A percentile compares a stretch with the other conserved stretches of the same genome.
Conservation (phyloP, 129 eudicot species). For the Gnaphalium uliginosum region DNA sequence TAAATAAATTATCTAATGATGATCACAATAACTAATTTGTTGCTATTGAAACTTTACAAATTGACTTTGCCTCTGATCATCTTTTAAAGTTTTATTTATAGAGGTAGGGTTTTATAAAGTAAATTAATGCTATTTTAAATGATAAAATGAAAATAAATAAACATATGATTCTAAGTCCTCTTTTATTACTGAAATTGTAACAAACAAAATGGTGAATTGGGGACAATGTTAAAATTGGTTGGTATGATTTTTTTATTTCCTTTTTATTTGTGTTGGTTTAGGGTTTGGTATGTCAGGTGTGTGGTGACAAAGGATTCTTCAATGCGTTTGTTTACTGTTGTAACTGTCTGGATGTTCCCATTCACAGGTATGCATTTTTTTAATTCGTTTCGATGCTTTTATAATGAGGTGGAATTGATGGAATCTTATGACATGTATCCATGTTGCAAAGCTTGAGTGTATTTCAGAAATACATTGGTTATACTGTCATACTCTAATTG, state of each 20-base stretch:
- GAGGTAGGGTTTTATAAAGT: too few species aligned
- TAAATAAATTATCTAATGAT: too few species aligned
- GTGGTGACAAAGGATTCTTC: conserved; percentile 50
- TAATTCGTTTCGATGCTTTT: neutral
- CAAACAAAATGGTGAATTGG: too few species aligned
- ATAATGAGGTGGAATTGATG: neutral
- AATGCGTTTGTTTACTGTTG: conserved; percentile 52
- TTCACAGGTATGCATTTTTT: conserved; percentile 46
- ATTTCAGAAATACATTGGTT: neutral
- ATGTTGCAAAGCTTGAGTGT: neutral
- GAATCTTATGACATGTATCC: neutral
- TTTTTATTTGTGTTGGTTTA: conserved; percentile 1
- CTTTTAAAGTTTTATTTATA: too few species aligned
- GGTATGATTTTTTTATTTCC: neutral
- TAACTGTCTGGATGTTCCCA: conserved; percentile 34
- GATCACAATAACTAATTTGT: too few species aligned
- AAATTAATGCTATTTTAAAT: too few species aligned
- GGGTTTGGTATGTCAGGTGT: conserved; percentile 45
- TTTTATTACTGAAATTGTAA: too few species aligned
- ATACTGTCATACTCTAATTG: neutral
- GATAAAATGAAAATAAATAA: too few species aligned
- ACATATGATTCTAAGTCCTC: too few species aligned
- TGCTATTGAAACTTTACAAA: too few species aligned
- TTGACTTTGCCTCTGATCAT: too few species aligned
- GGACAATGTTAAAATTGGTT: neutral